Base-by-base conservation (phyloP, 768 basidiomycete species). In the Daedaleopsis nitida region DNA sequence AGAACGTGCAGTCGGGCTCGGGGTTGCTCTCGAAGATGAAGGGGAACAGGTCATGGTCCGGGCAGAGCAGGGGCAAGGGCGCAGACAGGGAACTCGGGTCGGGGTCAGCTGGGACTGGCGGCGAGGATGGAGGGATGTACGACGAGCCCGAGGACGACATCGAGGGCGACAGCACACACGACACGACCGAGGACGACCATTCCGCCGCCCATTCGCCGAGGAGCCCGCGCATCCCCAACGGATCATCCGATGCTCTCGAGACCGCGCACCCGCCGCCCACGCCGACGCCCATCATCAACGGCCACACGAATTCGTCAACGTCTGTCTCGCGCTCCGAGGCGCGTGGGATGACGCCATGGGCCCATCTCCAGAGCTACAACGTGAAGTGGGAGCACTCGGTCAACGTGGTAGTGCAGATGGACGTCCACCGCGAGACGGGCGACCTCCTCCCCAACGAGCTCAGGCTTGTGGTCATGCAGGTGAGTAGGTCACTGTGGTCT, bases 391-490 rank as follows among this genome's bases (percentile, higher is more conserved):
- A 82, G 7, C 80, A 85, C 55, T 74, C 77, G 0, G 76, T 92
- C 19, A 78, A 82, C 39, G 78, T 85, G 6, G 74, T 84, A 3
- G 78, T 91, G 14, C 83, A 87, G 62, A 79, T 84, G 73, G 81
- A 83, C 61, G 78, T 92, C 9, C 81, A 86, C 50, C 79, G 86
- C 43, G 79, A 84, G 51, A 73, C 73, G 23, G 68, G 63, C 27
- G 75, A 76, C 44, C 76, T 93, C 4, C 74, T 82, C 44, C 80
- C 81, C n/a, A 83, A 79, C 67, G 82, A 83, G 12, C 80, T 91
- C 60, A 91, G 87, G 72, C 77, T 93, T 4, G 79, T 84, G 24
- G 81, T 91, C 37, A 80, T 86, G 72, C 81, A 83, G 80, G 80
- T 79, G 65, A 42, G 66, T 32, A 35, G 8, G 39, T 7, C 24